phyloP scores from a whole-genome alignment of 1,284 basidiomycete genomes.

The Microstroma glucosiphilum region DNA sequence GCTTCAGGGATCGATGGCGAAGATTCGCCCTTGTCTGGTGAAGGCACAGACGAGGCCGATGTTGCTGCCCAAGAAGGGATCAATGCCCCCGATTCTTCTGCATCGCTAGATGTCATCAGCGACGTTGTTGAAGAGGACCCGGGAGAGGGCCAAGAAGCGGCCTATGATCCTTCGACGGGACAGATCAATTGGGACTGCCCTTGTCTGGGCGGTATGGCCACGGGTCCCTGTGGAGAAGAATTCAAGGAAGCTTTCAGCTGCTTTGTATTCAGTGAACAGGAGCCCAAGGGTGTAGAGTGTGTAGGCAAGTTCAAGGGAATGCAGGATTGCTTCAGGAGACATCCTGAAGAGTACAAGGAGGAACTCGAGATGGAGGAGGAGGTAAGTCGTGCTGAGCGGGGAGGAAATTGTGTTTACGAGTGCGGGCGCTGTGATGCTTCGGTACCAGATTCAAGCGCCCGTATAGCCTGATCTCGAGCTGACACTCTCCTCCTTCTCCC shows the following conservation, averaged over 20 bases:
- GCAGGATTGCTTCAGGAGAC: slow-evolving; percentile 94
- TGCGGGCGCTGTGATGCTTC: no score
- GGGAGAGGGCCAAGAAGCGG: slow-evolving; percentile 48
- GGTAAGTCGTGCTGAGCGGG: neutral
- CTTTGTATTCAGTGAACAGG: slow-evolving; percentile 87
- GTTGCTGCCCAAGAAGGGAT: slow-evolving; percentile 17
- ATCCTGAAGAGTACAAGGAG: slow-evolving; percentile 90
- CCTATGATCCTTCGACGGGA: slow-evolving; percentile 83
- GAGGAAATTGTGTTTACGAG: neutral
- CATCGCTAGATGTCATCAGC: neutral
- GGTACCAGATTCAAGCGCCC: no score
- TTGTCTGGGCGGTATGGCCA: slow-evolving; percentile 95
- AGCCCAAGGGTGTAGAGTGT: slow-evolving; percentile 96
- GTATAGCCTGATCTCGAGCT: no score
- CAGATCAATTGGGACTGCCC: slow-evolving; percentile 52
- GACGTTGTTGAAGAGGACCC: slow-evolving; percentile 2
- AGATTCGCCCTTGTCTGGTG: slow-evolving; percentile 21
- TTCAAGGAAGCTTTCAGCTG: slow-evolving; percentile 96
- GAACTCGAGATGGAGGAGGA: slow-evolving; percentile 52
- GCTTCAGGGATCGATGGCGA: slow-evolving; percentile 17
- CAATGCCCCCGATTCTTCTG: neutral
- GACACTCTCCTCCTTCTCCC: no score
- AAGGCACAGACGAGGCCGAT: slow-evolving; percentile 28
- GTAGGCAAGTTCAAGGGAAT: slow-evolving; percentile 96
- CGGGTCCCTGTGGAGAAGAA: slow-evolving; percentile 87